Evolutionary conservation across 2,329 filamentous ascomycete species (phyloP), one percentile per base, ranked within the genome.

Genomic region (Colletotrichum cordylinicola): DNA sequence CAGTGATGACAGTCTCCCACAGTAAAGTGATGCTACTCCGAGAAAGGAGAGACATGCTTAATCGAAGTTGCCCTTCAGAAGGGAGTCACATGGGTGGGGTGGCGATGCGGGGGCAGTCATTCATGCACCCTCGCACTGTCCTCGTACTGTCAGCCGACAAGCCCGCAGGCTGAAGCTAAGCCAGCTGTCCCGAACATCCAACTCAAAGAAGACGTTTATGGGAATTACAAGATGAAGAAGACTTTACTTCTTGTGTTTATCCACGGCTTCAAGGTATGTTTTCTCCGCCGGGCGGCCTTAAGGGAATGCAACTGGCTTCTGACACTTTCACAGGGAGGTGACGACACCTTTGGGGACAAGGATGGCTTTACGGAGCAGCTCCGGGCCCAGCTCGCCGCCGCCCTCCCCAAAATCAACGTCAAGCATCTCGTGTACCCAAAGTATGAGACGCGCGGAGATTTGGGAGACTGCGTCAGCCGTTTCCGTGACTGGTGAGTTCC

Each of bases 201-300:
- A 55, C 43, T 62, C 33, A 43, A n/a, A 33, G 37, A 8, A 24
- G 31, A 31, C 70, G 21, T 64, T 4, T 70, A 85, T 84, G 83
- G 81, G 80, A 82, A 78, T 78, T 72, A 81, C 79, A 91, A 85
- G 75, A 93, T 93, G 91, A 94, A 93, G 88, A 96, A 95, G 86
- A 97, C 94, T 74, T 86, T 98, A 48, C 85, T 98, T 52, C 86
- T 98, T 75, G 94, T 94, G 82, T 97, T 97, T 84, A 95, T 97
- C 77, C 95, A 98, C 84, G 95, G 95, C 82, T 98, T 98, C 91
- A 95, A 97, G 90, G 91, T 92, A 81, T 56, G 80, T 77, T 27
- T 15, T 72, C 7, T 18, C 21, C 6, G 10, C 21, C 8, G 70
- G 6, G 6, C 12, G 3, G 12, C 13, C 29, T 2, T 15, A 33